Evolutionary conservation across 2,329 filamentous ascomycete genomes (phyloP).

Genomic region (Berkeleyomyces rouxiae): DNA sequence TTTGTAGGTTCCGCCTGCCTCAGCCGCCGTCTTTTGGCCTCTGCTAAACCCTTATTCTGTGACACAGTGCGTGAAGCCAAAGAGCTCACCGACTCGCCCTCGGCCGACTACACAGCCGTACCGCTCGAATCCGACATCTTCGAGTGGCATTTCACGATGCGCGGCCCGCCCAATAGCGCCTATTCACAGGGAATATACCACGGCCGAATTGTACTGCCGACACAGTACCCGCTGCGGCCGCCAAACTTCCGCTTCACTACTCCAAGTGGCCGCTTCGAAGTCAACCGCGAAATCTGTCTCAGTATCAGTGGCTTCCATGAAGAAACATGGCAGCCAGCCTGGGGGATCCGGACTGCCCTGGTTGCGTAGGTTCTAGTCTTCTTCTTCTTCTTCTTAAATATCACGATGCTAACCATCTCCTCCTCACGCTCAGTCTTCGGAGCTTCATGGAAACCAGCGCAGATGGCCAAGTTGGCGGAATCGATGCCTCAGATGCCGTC

Average conservation of each 20-base stretch:
- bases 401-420: neutral
- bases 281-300: slow-evolving; percentile 92
- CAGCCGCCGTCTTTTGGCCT: neutral
- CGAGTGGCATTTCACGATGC: slow-evolving; percentile 98
- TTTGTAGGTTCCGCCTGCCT: slow-evolving; percentile 39
- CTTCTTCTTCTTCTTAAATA: neutral
- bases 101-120: slow-evolving; percentile 67
- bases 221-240: slow-evolving; percentile 78
- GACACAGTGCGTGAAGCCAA: slow-evolving; percentile 67
- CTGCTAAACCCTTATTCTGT: neutral
- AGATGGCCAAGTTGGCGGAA: slow-evolving; percentile 73
- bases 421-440: slow-evolving; percentile 34
- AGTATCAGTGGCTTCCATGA: slow-evolving; percentile 91
- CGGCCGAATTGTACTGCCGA: slow-evolving; percentile 80
- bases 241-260: slow-evolving; percentile 94
- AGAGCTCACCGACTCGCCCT: slow-evolving; percentile 66
- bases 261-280: slow-evolving; percentile 80
- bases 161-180: slow-evolving; percentile 65
- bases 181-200: slow-evolving; percentile 82
- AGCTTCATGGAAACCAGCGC: slow-evolving; percentile 89
- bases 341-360: slow-evolving; percentile 84
- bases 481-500: slow-evolving; percentile 56
- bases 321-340: slow-evolving; percentile 96
- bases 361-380: slow-evolving; percentile 30
- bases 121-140: slow-evolving; percentile 84